Conservation (phyloP, 2,329 filamentous ascomycete genomes). For the Phialophora verrucosa region DNA sequence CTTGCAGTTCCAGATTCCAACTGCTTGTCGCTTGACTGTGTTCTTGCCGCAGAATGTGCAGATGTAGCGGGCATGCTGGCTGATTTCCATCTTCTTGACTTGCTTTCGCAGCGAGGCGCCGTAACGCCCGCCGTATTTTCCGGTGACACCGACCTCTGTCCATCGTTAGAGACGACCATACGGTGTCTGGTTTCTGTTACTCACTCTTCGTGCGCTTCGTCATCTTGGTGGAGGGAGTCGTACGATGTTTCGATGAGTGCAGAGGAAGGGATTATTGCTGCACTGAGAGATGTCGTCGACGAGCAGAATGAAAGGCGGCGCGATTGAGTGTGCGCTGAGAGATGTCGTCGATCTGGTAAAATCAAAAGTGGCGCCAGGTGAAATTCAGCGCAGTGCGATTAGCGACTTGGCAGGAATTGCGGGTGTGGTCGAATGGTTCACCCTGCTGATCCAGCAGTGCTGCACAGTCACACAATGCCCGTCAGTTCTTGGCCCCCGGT, state of each 20-base stretch:
- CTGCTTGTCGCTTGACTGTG: conserved; percentile 85
- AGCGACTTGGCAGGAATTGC: conserved; percentile 18
- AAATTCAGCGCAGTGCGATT: conserved; percentile 12
- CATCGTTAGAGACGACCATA: conserved; percentile 16
- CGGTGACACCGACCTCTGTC: conserved; percentile 90
- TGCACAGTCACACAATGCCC: background rate
- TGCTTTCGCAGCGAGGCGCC: conserved; percentile 99
- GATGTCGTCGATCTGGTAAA: conserved; percentile 25
- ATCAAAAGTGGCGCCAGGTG: background rate
- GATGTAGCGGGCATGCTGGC: conserved; percentile 91
- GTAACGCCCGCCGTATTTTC: conserved; percentile 98
- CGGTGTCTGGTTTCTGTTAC: too few species aligned
- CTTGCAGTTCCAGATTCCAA: conserved; percentile 97
- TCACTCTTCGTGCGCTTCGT: conserved; percentile 88
- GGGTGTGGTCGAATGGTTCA: background rate
- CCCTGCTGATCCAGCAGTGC: background rate
- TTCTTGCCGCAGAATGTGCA: conserved; percentile 99
- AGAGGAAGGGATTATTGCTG: too few species aligned
- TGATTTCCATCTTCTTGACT: conserved; percentile 99
- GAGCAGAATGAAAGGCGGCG: conserved; percentile 28
- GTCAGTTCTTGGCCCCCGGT: background rate
- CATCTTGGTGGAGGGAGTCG: conserved; percentile 50
- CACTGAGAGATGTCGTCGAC: conserved; percentile 26
- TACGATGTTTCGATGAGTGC: background rate
- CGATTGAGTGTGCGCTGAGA: conserved; percentile 16